A percentile compares a stretch with the other conserved stretches of the same genome.
These are phyloP conservation scores for Lepidium africanum DNA, from an alignment of 345 rosid species.

Conservation along the genomic window DNA sequence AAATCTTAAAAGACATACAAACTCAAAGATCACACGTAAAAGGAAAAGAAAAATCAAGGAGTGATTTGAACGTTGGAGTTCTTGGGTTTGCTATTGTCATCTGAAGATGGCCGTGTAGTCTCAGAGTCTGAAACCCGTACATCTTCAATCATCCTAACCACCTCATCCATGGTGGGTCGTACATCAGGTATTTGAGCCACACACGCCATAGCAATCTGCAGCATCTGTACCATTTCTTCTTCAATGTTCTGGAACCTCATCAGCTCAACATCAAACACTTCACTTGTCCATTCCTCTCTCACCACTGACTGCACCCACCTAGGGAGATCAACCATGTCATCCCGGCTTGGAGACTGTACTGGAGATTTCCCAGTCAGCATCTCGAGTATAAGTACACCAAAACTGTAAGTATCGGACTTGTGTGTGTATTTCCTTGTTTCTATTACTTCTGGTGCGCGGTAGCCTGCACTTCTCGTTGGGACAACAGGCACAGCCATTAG, in stretches of 20 bases:
- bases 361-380: conserved; percentile 80
- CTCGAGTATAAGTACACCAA: conserved; percentile 74
- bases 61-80: conserved; percentile 70
- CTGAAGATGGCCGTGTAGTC: conserved; percentile 75
- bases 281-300: conserved; percentile 87
- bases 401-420: conserved; percentile 67
- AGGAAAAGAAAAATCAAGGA: conserved; percentile 30
- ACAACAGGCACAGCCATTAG: conserved; percentile 56
- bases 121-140: conserved; percentile 66
- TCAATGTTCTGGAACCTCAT: conserved; percentile 71
- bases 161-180: conserved; percentile 72
- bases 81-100: conserved; percentile 62
- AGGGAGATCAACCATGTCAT: conserved; percentile 76
- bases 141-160: conserved; percentile 81
- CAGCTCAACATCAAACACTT: conserved; percentile 76
- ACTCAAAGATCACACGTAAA: conserved; percentile 5
- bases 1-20: conserved; percentile 10
- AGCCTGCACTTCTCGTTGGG: conserved; percentile 60
- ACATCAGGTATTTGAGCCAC: conserved; percentile 52
- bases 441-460: conserved; percentile 64
- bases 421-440: conserved; percentile 71
- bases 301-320: conserved; percentile 93
- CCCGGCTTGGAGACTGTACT: conserved; percentile 56
- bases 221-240: conserved; percentile 83
- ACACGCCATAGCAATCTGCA: conserved; percentile 76